These are phyloP conservation scores for Suhomyces vadensis DNA, from an alignment of 805 yeast species.

Conservation along the genomic window DNA sequence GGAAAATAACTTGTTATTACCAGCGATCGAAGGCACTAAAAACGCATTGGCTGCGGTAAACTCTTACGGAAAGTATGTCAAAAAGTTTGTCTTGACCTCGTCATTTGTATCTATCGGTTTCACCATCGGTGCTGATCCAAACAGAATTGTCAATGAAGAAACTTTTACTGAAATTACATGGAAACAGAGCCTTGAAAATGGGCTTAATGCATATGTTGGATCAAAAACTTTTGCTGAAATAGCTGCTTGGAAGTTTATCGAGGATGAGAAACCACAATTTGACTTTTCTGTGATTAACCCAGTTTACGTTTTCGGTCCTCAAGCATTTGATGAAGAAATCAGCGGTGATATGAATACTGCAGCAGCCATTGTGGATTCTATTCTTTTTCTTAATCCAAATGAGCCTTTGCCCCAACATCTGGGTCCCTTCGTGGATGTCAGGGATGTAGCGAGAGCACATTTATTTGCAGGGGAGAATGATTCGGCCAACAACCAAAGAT, in stretches of 20 bases:
- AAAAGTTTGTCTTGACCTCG: constrained; percentile 19
- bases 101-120: constrained; percentile 15
- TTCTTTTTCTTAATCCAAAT: constrained; percentile 10
- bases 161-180: constrained; percentile 56
- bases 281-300: constrained; percentile 31
- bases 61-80: constrained; percentile 18
- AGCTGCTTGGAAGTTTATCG: constrained; percentile 57
- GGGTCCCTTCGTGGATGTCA: constrained; percentile 48
- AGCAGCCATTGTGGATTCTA: constrained; percentile 4
- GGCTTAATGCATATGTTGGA: constrained; percentile 46
- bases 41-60: constrained; percentile 47
- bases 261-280: constrained; percentile 27
- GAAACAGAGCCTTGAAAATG: constrained; percentile 44
- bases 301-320: constrained; percentile 20
- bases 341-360: constrained; percentile 10
- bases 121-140: constrained; percentile 25
- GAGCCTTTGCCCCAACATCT: constrained; percentile 10
- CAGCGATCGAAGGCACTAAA: constrained; percentile 60
- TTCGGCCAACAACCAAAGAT: constrained; percentile 24
- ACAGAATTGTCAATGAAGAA: constrained; percentile 41
- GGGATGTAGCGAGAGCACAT: constrained; percentile 65
- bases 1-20: constrained; percentile 50
- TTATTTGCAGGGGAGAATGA: constrained; percentile 44
- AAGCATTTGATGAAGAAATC: constrained; percentile 17
- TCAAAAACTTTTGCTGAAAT: constrained; percentile 62